A percentile compares a stretch with the other conserved stretches of the same genome.
phyloP scores from a whole-genome alignment of 2,329 filamentous ascomycete genomes.

The Plectosphaerella plurivora region DNA sequence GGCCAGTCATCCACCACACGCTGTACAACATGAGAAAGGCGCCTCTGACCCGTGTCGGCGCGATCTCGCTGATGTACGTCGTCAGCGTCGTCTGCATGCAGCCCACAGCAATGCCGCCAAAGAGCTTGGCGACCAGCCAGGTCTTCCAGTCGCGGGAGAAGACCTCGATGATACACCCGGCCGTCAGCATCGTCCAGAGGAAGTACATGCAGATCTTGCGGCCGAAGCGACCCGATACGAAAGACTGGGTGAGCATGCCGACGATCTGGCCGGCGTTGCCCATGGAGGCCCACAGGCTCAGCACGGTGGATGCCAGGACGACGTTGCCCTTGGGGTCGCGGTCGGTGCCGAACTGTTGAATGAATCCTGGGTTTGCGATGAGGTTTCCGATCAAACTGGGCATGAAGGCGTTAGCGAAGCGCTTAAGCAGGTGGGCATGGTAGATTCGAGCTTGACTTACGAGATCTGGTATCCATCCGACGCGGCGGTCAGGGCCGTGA shows the following conservation, averaged over 20 bases:
- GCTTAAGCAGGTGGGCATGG: too few relatives aligned
- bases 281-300: constrained; percentile 25
- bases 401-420: not conserved
- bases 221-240: constrained; percentile 21
- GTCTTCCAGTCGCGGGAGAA: constrained; percentile 29
- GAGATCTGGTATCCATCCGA: constrained; percentile 23
- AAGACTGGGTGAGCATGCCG: constrained; percentile 20
- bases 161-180: constrained; percentile 30
- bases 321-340: constrained; percentile 17
- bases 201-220: constrained; percentile 24
- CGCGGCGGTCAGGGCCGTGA: constrained; percentile 17
- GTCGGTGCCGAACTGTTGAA: constrained; percentile 24
- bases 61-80: constrained; percentile 34
- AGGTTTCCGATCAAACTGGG: constrained; percentile 28
- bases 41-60: constrained; percentile 34
- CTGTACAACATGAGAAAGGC: constrained; percentile 33
- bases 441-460: constrained; percentile 7
- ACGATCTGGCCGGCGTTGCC: constrained; percentile 23
- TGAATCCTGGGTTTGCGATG: constrained; percentile 31
- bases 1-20: constrained; percentile 38
- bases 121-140: constrained; percentile 31
- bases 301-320: constrained; percentile 22
- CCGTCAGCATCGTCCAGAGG: constrained; percentile 22
- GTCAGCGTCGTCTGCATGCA: constrained; percentile 35
- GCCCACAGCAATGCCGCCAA: constrained; percentile 33